Percentiles rank a stretch among this genome's conserved stretches.
Evolutionary conservation across 2,329 filamentous ascomycete genomes (phyloP).

Genomic region (Calonectria montana): DNA sequence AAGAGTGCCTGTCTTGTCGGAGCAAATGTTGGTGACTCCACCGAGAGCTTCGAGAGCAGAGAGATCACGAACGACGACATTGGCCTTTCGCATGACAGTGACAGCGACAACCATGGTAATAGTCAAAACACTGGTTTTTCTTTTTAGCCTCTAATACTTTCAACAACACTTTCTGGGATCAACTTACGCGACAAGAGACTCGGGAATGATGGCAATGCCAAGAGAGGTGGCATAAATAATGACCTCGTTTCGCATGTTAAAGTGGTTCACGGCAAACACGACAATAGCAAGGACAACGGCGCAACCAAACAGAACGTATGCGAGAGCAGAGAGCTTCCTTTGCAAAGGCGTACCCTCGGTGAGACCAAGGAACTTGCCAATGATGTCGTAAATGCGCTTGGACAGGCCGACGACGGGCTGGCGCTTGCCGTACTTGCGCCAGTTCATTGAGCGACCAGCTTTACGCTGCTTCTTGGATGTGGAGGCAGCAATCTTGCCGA

Average conservation of each 20-base stretch:
- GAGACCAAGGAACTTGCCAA: constrained; percentile 70
- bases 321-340: constrained; percentile 81
- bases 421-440: constrained; percentile 63
- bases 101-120: constrained; percentile 77
- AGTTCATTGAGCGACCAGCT: constrained; percentile 65
- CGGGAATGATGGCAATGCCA: constrained; percentile 72
- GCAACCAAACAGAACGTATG: constrained; percentile 79
- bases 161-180: neutral
- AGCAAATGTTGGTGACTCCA: constrained; percentile 79
- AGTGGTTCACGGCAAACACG: constrained; percentile 68
- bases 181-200: constrained; percentile 71
- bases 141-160: constrained; percentile 6
- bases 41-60: constrained; percentile 76
- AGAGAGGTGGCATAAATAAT: constrained; percentile 69
- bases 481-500: constrained; percentile 75
- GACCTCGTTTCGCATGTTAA: constrained; percentile 62
- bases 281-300: constrained; percentile 69
- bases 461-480: constrained; percentile 65
- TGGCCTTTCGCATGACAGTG: constrained; percentile 72
- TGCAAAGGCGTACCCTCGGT: constrained; percentile 81
- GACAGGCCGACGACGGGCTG: constrained; percentile 60
- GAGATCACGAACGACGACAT: constrained; percentile 74
- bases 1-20: constrained; percentile 78
- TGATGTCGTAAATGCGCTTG: constrained; percentile 60
- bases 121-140: constrained; percentile 65